Evolutionary conservation across 495 filamentous ascomycete genomes (phyloP).

Genomic region (Podospora conica): DNA sequence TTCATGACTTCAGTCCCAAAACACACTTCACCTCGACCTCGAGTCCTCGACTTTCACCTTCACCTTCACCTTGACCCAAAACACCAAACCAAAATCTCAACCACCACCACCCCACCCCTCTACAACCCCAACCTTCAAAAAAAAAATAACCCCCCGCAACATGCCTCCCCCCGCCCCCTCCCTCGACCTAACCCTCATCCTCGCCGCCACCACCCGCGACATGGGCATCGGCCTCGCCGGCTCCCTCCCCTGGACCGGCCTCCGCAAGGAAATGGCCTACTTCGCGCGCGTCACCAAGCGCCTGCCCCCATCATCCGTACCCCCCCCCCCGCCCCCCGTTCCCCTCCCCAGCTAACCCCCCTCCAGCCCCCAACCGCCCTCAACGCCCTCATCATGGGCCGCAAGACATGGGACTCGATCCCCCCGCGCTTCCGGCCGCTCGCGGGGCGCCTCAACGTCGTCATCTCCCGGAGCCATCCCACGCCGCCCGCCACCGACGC

Average conservation of each 20-base stretch:
- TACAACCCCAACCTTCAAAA: background rate
- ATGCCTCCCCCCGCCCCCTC: too few species aligned
- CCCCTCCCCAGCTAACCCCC: constrained; percentile 3
- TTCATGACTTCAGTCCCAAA: background rate
- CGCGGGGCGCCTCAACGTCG: constrained; percentile 67
- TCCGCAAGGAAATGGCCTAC: constrained; percentile 87
- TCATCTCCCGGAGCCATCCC: constrained; percentile 44
- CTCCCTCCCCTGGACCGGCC: constrained; percentile 78
- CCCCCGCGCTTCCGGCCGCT: constrained; percentile 72
- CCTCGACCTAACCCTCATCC: constrained; percentile 62
- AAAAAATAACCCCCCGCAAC: constrained; percentile 9
- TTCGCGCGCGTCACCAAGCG: constrained; percentile 88
- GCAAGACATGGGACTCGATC: constrained; percentile 90
- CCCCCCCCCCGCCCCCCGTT: background rate
- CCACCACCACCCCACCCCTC: background rate
- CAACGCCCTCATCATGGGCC: constrained; percentile 94
- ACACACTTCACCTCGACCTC: background rate
- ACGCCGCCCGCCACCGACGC: constrained; percentile 2
- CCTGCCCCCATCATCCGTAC: constrained; percentile 18
- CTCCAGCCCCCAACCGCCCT: constrained; percentile 15
- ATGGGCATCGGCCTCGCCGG: constrained; percentile 84
- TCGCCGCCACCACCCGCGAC: constrained; percentile 65
- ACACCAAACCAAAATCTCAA: background rate
- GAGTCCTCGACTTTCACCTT: too few species aligned
- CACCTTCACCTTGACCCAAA: too few species aligned